phyloP scores from a whole-genome alignment of 129 eudicot genomes.

The Lactuca sativa region DNA sequence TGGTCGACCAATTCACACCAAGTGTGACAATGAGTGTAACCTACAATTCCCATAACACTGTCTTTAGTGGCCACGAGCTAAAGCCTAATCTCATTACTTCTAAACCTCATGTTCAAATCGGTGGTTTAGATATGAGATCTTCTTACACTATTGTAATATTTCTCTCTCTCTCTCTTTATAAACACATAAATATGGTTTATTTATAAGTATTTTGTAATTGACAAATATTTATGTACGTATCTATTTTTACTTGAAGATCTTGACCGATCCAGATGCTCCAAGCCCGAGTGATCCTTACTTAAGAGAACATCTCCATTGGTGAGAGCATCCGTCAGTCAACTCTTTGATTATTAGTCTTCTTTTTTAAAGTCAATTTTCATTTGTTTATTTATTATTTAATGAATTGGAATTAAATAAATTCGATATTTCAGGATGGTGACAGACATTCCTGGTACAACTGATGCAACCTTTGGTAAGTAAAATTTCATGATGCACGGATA shows the following conservation, averaged over 20 bases:
- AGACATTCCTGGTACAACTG: constrained; percentile 94
- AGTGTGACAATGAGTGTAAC: constrained; percentile 62
- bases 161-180: constrained; percentile 13
- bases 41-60: constrained; percentile 52
- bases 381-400: neutral
- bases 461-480: constrained; percentile 75
- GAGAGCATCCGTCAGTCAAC: constrained; percentile 29
- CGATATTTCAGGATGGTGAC: constrained; percentile 76
- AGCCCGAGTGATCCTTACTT: constrained; percentile 88
- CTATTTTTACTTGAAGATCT: constrained; percentile 44
- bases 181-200: neutral
- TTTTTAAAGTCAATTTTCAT: neutral
- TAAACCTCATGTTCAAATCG: constrained; percentile 74
- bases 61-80: constrained; percentile 77
- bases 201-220: constrained; percentile 12
- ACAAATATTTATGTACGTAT: neutral
- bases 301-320: constrained; percentile 94
- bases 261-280: constrained; percentile 97
- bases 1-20: constrained; percentile 74
- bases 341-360: neutral
- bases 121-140: constrained; percentile 84
- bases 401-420: constrained; percentile 5
- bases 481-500: neutral
- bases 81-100: constrained; percentile 59
- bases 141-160: constrained; percentile 73